phyloP scores from a whole-genome alignment of 768 basidiomycete species.

The Mrakia gelida region DNA sequence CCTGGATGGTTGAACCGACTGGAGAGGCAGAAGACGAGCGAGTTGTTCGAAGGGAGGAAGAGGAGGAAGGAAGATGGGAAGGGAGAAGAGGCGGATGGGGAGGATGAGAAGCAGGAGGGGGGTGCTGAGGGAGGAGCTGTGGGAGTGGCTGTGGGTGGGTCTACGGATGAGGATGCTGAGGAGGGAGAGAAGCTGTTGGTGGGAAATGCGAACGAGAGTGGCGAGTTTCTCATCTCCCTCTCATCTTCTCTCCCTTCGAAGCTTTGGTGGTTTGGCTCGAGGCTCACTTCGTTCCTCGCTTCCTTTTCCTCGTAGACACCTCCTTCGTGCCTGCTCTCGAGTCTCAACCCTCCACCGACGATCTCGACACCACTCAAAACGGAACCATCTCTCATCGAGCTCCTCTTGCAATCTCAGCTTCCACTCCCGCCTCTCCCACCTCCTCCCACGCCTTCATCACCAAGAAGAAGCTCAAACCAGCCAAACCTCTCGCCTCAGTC shows the following conservation, averaged over 20 bases:
- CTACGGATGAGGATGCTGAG: not conserved
- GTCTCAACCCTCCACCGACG: no score
- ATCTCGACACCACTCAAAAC: not conserved
- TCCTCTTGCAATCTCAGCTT: not conserved
- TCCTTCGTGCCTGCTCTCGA: not conserved
- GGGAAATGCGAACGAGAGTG: not conserved
- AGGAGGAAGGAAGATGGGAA: not conserved
- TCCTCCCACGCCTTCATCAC: not conserved
- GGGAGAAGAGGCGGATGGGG: not conserved
- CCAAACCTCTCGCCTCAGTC: not conserved
- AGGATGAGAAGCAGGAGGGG: not conserved
- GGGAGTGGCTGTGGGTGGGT: not conserved
- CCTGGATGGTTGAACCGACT: not conserved
- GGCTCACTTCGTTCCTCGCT: not conserved
- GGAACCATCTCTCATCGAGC: not conserved
- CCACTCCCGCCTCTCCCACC: not conserved
- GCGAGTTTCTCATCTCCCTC: not conserved
- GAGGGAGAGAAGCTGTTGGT: not conserved
- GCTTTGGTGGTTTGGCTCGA: no score
- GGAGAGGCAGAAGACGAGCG: not conserved
- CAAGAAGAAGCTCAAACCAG: not conserved
- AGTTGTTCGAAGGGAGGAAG: not conserved
- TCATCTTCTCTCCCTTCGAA: not conserved
- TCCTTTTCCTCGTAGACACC: not conserved
- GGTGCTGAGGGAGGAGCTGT: not conserved